Evolutionary conservation across 257 asterid genomes (phyloP), one percentile per base, ranked within the genome.

Genomic region (Nicotiana otophora): DNA sequence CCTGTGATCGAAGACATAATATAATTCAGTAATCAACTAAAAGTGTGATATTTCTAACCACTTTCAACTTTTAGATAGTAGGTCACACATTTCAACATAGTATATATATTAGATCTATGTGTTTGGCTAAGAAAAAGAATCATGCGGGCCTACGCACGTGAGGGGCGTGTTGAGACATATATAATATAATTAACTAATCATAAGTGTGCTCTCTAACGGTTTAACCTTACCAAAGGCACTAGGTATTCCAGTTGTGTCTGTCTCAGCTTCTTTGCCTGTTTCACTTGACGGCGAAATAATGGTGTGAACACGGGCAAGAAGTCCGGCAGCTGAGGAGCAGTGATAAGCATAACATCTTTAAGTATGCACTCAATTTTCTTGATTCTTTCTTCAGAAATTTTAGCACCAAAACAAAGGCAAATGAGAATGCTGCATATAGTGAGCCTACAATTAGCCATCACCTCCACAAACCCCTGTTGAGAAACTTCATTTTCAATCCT

Each of bases 301-400:
- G 94, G 96, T 9, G 92, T 84, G 1, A 94, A 87, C 11, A 94
- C 69, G 1, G 99, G 99, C 84, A 96, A 46, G 80, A 96, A 96
- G 33, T 96, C 99, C 65, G 99, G 99, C 17, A 96, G 94, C 91
- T 93, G 93, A 15, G 98, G 97, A 53, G 89, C 83, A 0, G 98
- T 90, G 83, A 91, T 89, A 90, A 96, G 85, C 97, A 96, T 94
- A 1, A 96, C 99, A 5, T 94, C 99, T 54, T 94, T 96, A 0
- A 96, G 83, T 2, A 96, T 89, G 12, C 81, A 84, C 79, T 94
- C 99, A 9, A 96, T 93, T 0, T 84, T 89, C 48, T 77, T 87
- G 14, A 93, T 88, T n/a, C 90, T 69, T 5, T 85, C 90, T 14
- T 91, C 91, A 1, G 97, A 87, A 26, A 94, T 89, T 42, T 91